Evolutionary conservation across 2,329 filamentous ascomycete species (phyloP), one percentile per base, ranked within the genome.

Genomic region (Delphinella strobiligena): DNA sequence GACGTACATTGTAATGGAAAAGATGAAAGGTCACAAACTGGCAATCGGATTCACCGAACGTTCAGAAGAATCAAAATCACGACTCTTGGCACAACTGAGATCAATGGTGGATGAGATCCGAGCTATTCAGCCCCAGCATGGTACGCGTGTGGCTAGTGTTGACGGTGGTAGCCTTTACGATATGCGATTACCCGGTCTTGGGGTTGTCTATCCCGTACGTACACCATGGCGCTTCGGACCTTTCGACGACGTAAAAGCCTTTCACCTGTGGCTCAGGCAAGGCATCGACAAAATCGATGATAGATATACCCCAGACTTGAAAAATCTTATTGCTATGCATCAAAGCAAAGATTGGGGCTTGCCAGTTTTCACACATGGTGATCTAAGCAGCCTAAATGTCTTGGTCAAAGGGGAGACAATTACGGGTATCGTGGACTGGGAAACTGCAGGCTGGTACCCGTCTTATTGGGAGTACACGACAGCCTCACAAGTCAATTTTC

Each of bases 321-420:
- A 58, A 39, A 47, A 56, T 4, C 61, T 66, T 53, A 51, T 55
- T 1, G 45, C 33, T 3, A 49, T 47, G 40, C 64, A 67, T 35
- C n/a, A n/a, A n/a, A 56, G 66, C 40, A 45, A 51, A 2, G 49
- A 51, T 8, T 62, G 54, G 53, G 49, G 50, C n/a, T 37, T 45
- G 12, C 59, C 61, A 16, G 58, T 66, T 1, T 66, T 75, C 43
- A 68, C 68, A 2, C 69, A 75, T 53, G 63, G 63, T 3, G 71
- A 75, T 49, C 54, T 75, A 5, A 62, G 59, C 43, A 57, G 56
- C 16, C 48, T 49, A 16, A 71, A 71, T 44, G 64, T 71, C 33
- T 44, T 71, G 8, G 50, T 61, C 32, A 50, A 51, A 5, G 61
- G 55, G 4, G 59, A 64, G 38, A 49, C 59, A 4, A 50, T 74